These are phyloP conservation scores for Eutypa lata DNA, from an alignment of 2,329 filamentous ascomycete species.

Conservation along the genomic window DNA sequence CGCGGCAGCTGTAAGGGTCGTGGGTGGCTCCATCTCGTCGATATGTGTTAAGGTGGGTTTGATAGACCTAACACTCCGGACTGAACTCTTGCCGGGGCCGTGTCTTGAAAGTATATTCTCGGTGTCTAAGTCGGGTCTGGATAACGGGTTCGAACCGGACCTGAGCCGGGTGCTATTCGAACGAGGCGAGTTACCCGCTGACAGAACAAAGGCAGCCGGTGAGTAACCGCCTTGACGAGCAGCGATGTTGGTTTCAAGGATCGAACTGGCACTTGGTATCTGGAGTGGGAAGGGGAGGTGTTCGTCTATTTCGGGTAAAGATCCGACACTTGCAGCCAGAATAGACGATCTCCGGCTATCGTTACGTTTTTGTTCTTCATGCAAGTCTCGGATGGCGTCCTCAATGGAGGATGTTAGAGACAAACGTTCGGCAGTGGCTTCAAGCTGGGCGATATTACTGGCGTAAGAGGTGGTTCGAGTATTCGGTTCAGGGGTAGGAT, in stretches of 20 bases:
- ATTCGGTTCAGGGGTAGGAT: slow-evolving; percentile 62
- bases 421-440: slow-evolving; percentile 72
- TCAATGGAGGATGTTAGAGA: slow-evolving; percentile 74
- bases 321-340: slow-evolving; percentile 46
- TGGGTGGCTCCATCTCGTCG: slow-evolving; percentile 50
- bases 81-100: slow-evolving; percentile 53
- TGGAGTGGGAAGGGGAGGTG: slow-evolving; percentile 36
- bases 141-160: slow-evolving; percentile 49
- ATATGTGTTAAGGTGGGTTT: slow-evolving; percentile 55
- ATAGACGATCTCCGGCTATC: slow-evolving; percentile 66
- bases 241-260: slow-evolving; percentile 64
- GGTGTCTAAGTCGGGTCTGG: slow-evolving; percentile 39
- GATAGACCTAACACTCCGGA: slow-evolving; percentile 47
- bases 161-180: slow-evolving; percentile 46
- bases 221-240: slow-evolving; percentile 70
- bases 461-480: slow-evolving; percentile 59
- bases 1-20: slow-evolving; percentile 46
- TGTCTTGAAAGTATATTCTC: slow-evolving; percentile 44
- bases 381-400: slow-evolving; percentile 71
- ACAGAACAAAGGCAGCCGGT: slow-evolving; percentile 65
- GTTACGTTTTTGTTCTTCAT: slow-evolving; percentile 66
- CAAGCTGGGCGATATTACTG: slow-evolving; percentile 69
- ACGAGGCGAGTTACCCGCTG: slow-evolving; percentile 59
- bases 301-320: slow-evolving; percentile 28
- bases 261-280: slow-evolving; percentile 54